phyloP scores from a whole-genome alignment of 805 yeast species.

The Ogataea methylovora region DNA sequence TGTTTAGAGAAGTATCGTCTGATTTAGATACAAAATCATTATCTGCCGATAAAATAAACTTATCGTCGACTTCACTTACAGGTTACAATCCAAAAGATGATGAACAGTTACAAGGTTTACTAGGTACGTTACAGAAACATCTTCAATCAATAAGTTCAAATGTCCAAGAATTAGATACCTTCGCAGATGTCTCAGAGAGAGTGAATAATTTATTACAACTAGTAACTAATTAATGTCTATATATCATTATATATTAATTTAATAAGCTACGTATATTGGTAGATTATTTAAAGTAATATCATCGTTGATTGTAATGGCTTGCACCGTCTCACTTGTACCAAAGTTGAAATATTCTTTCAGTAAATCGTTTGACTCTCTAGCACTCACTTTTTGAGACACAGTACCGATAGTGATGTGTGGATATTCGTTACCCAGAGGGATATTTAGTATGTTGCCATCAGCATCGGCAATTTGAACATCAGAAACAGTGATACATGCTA shows the following conservation, averaged over 20 bases:
- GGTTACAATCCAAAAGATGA: constrained; percentile 12
- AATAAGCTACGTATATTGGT: constrained; percentile 16
- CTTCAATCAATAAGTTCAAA: constrained; percentile 10
- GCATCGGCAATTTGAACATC: constrained; percentile 11
- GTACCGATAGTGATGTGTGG: constrained; percentile 78
- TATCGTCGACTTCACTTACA: no score
- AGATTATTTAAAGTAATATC: constrained; percentile 4
- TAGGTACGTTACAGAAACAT: constrained; percentile 7
- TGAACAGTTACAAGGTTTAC: constrained; percentile 5
- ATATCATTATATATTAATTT: not conserved
- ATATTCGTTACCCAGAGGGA: constrained; percentile 30
- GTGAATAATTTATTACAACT: constrained; percentile 13
- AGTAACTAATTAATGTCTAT: not conserved
- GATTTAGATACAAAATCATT: no score
- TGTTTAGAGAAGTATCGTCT: no score
- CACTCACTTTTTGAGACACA: constrained; percentile 30
- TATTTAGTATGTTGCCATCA: constrained; percentile 6
- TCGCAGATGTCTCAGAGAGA: constrained; percentile 10
- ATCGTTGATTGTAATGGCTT: constrained; percentile 6
- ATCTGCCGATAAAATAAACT: not conserved
- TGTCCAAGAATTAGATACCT: constrained; percentile 8
- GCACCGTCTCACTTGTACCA: constrained; percentile 4
- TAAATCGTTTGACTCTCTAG: constrained; percentile 45
- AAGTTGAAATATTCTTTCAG: constrained; percentile 16
- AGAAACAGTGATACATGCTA: constrained; percentile 49